Percentiles rank a stretch among this genome's conserved stretches.
phyloP scores from a whole-genome alignment of 2,329 filamentous ascomycete genomes.

The Rhynchosporium graminicola region DNA sequence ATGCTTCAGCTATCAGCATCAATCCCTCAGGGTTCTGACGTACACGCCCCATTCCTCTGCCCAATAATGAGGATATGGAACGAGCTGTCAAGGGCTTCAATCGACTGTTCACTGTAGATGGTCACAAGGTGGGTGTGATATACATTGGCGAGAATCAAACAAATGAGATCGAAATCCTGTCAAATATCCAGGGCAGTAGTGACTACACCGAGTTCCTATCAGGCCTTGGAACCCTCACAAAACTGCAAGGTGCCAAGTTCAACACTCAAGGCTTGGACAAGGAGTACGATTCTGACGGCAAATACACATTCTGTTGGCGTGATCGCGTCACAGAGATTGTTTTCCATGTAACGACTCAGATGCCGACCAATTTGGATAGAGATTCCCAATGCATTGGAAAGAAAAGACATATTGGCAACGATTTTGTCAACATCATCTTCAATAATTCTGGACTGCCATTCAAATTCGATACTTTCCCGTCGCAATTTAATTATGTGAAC shows the following conservation, averaged over 20 bases:
- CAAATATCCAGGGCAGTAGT: constrained; percentile 81
- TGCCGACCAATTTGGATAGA: constrained; percentile 82
- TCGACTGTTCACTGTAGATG: constrained; percentile 84
- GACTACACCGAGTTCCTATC: constrained; percentile 87
- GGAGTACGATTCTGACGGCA: constrained; percentile 75
- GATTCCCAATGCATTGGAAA: constrained; percentile 80
- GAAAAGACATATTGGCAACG: constrained; percentile 95
- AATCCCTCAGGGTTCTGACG: constrained; percentile 57
- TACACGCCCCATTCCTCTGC: constrained; percentile 73
- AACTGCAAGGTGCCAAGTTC: constrained; percentile 78
- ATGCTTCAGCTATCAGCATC: constrained; percentile 69
- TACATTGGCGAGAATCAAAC: constrained; percentile 90
- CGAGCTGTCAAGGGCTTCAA: constrained; percentile 83
- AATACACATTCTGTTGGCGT: constrained; percentile 90
- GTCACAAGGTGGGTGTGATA: constrained; percentile 92
- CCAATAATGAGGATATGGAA: constrained; percentile 53
- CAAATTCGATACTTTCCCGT: constrained; percentile 87
- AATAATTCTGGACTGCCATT: constrained; percentile 94
- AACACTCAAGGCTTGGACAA: constrained; percentile 92
- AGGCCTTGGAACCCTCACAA: constrained; percentile 78
- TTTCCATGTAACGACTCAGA: constrained; percentile 95
- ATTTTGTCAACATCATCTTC: constrained; percentile 97
- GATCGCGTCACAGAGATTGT: constrained; percentile 94
- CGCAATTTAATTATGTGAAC: constrained; percentile 94
- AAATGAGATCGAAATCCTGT: constrained; percentile 78